A percentile compares a stretch with the other conserved stretches of the same genome.
Evolutionary conservation across 2,329 filamentous ascomycete species (phyloP).

Genomic region (Monosporascus sp.): DNA sequence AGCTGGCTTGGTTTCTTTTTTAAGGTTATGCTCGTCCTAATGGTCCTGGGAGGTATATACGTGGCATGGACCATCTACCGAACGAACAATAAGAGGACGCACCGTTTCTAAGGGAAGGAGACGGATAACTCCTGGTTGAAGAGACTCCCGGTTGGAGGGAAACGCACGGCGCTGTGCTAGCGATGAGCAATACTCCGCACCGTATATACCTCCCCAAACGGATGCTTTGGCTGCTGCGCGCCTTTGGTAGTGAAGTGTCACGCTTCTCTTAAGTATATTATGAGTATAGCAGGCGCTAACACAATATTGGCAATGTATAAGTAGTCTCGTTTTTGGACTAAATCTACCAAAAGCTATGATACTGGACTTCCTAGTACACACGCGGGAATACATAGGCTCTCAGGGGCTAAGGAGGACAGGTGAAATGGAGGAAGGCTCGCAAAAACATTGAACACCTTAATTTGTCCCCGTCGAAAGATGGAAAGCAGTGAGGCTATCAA

Average conservation of each 20-base stretch:
- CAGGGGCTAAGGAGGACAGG: too few relatives aligned
- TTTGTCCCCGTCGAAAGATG: too few relatives aligned
- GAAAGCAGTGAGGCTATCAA: too few relatives aligned
- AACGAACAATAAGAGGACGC: slow-evolving; percentile 54
- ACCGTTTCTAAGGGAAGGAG: slow-evolving; percentile 43
- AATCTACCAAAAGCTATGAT: slow-evolving; percentile 16
- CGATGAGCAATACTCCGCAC: not conserved
- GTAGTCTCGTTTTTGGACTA: slow-evolving; percentile 13
- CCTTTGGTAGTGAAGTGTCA: slow-evolving; percentile 10
- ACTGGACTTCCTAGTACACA: not conserved
- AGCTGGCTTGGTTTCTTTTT: slow-evolving; percentile 63
- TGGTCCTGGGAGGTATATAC: slow-evolving; percentile 68
- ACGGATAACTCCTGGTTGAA: too few relatives aligned
- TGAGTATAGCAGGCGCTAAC: slow-evolving; percentile 15
- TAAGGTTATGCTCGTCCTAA: slow-evolving; percentile 74
- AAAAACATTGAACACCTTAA: too few relatives aligned
- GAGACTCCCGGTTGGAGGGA: not conserved
- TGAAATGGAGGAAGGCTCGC: too few relatives aligned
- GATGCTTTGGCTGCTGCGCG: slow-evolving; percentile 9
- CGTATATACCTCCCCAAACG: slow-evolving; percentile 21
- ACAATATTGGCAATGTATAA: slow-evolving; percentile 20
- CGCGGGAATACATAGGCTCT: too few relatives aligned
- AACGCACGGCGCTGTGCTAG: not conserved
- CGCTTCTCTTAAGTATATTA: slow-evolving; percentile 12
- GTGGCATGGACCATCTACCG: slow-evolving; percentile 83